Evolutionary conservation across 352 stramenopile genomes (phyloP).

Genomic region (Phytophthora megakarya): DNA sequence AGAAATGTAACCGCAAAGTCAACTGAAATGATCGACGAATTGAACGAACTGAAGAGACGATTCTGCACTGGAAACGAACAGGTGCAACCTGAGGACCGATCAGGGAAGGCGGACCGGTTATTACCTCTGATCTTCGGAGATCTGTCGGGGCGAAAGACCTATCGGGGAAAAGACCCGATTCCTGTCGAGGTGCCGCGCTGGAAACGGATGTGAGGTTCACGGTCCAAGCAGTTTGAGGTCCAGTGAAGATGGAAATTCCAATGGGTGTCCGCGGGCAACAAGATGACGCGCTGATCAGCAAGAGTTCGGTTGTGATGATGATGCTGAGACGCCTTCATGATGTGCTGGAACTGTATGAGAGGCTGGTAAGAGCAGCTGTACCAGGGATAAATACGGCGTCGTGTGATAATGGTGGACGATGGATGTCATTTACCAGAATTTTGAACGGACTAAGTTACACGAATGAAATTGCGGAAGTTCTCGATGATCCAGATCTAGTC

Average conservation of each 20-base stretch:
- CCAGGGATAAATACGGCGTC: not conserved
- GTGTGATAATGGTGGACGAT: not conserved
- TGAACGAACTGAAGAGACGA: not conserved
- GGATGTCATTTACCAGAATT: too few species aligned
- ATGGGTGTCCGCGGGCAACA: too few species aligned
- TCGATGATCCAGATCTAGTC: too few species aligned
- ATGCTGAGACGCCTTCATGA: not conserved
- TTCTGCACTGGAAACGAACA: not conserved
- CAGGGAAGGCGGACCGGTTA: not conserved
- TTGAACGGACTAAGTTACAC: not conserved
- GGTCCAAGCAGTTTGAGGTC: not conserved
- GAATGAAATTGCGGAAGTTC: not conserved
- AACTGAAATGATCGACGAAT: not conserved
- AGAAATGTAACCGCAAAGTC: not conserved
- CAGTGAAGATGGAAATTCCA: not conserved
- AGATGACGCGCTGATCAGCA: not conserved
- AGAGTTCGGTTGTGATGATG: not conserved
- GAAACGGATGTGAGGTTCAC: constrained; percentile 16
- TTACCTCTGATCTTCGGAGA: not conserved
- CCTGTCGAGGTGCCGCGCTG: constrained; percentile 44
- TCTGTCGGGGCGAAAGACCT: constrained; percentile 8
- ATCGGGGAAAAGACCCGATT: constrained; percentile 1
- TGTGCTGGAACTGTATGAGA: not conserved
- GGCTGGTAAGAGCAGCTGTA: not conserved
- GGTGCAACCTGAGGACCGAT: not conserved